Conservation (phyloP, 2,329 filamentous ascomycete species). For the Pyrenophora teres region DNA sequence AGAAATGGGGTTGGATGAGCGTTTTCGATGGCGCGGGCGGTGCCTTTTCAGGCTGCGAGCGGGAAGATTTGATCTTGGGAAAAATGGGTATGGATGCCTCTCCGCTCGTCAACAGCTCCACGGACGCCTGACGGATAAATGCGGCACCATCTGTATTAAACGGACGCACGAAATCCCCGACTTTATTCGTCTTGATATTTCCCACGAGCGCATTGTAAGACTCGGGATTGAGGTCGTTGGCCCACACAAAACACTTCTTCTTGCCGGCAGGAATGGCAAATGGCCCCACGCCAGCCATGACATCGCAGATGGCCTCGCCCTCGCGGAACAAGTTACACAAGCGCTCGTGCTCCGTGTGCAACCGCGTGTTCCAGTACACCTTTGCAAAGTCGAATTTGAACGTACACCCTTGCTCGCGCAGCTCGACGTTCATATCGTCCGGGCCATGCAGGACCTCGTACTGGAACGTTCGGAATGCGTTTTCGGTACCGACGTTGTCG, state of each 20-base stretch:
- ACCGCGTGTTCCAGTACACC: slow-evolving; percentile 96
- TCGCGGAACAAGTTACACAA: slow-evolving; percentile 76
- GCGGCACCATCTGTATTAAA: slow-evolving; percentile 81
- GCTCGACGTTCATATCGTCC: slow-evolving; percentile 80
- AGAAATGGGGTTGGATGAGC: slow-evolving; percentile 67
- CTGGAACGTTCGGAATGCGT: slow-evolving; percentile 85
- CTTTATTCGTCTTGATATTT: slow-evolving; percentile 79
- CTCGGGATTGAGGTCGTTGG: slow-evolving; percentile 95
- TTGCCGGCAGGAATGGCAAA: slow-evolving; percentile 92
- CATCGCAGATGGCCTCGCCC: slow-evolving; percentile 89
- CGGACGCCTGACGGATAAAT: slow-evolving; percentile 76
- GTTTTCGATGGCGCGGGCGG: slow-evolving; percentile 44
- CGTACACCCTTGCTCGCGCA: slow-evolving; percentile 80
- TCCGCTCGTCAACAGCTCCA: slow-evolving; percentile 59
- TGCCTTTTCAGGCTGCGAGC: slow-evolving; percentile 25
- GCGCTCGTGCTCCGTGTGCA: slow-evolving; percentile 86
- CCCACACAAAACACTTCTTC: slow-evolving; percentile 90
- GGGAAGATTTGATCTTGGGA: slow-evolving; percentile 41
- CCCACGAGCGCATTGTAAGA: slow-evolving; percentile 74
- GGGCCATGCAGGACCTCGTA: slow-evolving; percentile 88
- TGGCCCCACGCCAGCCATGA: slow-evolving; percentile 96
- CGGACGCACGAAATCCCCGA: slow-evolving; percentile 69
- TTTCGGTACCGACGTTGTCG: slow-evolving; percentile 83
- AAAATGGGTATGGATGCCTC: slow-evolving; percentile 57
- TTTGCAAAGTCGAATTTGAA: slow-evolving; percentile 94